Base-by-base conservation (phyloP, 306 rosid genomes). In the Coriaria nepalensis region DNA sequence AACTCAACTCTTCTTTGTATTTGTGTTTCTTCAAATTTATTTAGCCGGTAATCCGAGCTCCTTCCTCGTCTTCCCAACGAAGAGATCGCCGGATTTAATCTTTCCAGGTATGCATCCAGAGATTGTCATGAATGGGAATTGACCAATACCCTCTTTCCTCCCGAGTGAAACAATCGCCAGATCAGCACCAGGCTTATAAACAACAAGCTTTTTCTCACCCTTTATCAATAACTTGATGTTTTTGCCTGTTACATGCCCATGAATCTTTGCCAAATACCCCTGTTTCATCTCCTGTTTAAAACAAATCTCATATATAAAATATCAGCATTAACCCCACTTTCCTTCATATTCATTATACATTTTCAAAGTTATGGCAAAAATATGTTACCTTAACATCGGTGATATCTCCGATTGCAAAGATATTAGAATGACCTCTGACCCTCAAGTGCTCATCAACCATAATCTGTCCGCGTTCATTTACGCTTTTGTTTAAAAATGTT, bases 61-160 rank as follows among this genome's bases (percentile, higher is more conserved):
- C 60, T 78, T 78, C 62, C 95, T 81, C 0, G 87, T 78, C 65
- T 69, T 78, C 5, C 95, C 85, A 43, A 81, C 93, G 64, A 81
- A 85, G 73, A 81, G 52, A 74, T 85, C 93, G 13, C 87, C 82
- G 48, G 95, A 81, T 36, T 86, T 78, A 54, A 81, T 76, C 41
- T 73, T 5, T 10, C 93, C 88, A 37, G 88, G 86, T 6, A 81
- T 11, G 68, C 78, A 69, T 45, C 83, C 93, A 10, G 65, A 11
- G n/a, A 78, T 12, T 12, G 87, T 82, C 56, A 76, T 13, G 54
- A 68, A 73, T 11, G 83, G 83, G 15, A 76, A 62, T 10, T 85
- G 85, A 40, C 87, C 93, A 35, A 70, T 13, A 35, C 53, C 76
- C 13, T 59, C 64, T 5, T 60, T 70, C 64, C 71, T 70, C 49